Conservation (phyloP, 768 basidiomycete genomes). For the Kondoa subrosea region DNA sequence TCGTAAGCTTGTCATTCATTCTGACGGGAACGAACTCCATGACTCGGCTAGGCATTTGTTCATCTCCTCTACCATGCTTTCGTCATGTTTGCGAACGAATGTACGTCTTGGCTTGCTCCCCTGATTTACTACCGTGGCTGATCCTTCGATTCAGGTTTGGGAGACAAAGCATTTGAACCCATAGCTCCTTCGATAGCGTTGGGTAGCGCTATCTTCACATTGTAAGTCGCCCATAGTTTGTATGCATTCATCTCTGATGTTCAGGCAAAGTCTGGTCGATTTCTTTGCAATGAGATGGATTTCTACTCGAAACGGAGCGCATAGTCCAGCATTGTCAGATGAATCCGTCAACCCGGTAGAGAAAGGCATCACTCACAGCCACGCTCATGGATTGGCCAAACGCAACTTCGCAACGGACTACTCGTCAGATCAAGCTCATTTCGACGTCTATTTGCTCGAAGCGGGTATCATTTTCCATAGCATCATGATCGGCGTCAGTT, state of each 20-base stretch:
- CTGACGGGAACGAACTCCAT: too few relatives aligned
- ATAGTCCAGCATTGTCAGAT: conserved; percentile 1
- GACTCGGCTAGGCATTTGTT: conserved; percentile 30
- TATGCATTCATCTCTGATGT: not conserved
- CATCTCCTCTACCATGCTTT: conserved; percentile 34
- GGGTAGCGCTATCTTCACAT: conserved; percentile 30
- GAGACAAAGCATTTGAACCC: conserved; percentile 31
- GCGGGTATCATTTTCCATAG: conserved; percentile 30
- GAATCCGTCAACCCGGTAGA: not conserved
- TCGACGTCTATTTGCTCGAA: conserved; percentile 27
- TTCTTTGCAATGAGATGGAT: not conserved
- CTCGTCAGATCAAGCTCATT: conserved; percentile 20
- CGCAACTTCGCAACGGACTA: conserved; percentile 5
- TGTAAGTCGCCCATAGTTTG: conserved; percentile 9
- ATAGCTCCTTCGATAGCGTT: conserved; percentile 32
- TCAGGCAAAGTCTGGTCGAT: not conserved
- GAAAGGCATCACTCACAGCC: not conserved
- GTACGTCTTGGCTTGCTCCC: too few relatives aligned
- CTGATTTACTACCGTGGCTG: too few relatives aligned
- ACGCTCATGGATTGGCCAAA: not conserved
- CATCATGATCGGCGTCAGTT: conserved; percentile 34
- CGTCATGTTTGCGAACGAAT: conserved; percentile 29
- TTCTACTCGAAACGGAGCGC: not conserved
- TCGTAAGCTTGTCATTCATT: too few relatives aligned
- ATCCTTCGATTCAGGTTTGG: too few relatives aligned